Evolutionary conservation across 345 rosid genomes (phyloP).

Genomic region (Brassica incana): DNA sequence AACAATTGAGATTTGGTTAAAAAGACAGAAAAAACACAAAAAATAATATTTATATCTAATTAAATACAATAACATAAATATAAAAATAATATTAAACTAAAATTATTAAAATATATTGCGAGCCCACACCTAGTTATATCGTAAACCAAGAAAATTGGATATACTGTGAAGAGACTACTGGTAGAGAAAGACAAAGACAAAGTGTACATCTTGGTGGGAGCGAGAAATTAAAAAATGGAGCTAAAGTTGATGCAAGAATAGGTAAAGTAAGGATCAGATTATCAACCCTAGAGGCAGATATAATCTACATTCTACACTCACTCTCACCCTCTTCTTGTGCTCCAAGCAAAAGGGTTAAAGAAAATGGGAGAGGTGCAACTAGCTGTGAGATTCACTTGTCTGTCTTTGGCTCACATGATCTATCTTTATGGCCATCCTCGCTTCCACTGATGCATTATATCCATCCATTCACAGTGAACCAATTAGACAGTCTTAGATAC

Average conservation of each 20-base stretch:
- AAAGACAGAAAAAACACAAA: too few relatives aligned
- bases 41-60: too few relatives aligned
- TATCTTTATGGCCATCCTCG: slow-evolving; percentile 69
- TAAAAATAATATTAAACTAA: too few relatives aligned
- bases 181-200: too few relatives aligned
- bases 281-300: slow-evolving; percentile 69
- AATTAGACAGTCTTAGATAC: slow-evolving; percentile 68
- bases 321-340: slow-evolving; percentile 77
- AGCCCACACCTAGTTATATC: too few relatives aligned
- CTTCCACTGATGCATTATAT: slow-evolving; percentile 88
- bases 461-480: slow-evolving; percentile 85
- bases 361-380: slow-evolving; percentile 86
- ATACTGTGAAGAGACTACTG: too few relatives aligned
- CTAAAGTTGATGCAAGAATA: slow-evolving; percentile 61
- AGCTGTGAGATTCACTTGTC: slow-evolving; percentile 72
- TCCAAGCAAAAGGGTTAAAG: slow-evolving; percentile 69
- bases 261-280: slow-evolving; percentile 81
- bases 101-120: too few relatives aligned
- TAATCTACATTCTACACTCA: slow-evolving; percentile 57
- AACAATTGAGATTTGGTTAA: too few relatives aligned
- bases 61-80: too few relatives aligned
- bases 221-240: slow-evolving; percentile 55
- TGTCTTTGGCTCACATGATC: slow-evolving; percentile 71
- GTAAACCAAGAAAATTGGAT: background rate
- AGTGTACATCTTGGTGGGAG: slow-evolving; percentile 47